A percentile compares a stretch with the other conserved stretches of the same genome.
phyloP scores from a whole-genome alignment of 2,329 filamentous ascomycete species.

The Exophiala dermatitidis region DNA sequence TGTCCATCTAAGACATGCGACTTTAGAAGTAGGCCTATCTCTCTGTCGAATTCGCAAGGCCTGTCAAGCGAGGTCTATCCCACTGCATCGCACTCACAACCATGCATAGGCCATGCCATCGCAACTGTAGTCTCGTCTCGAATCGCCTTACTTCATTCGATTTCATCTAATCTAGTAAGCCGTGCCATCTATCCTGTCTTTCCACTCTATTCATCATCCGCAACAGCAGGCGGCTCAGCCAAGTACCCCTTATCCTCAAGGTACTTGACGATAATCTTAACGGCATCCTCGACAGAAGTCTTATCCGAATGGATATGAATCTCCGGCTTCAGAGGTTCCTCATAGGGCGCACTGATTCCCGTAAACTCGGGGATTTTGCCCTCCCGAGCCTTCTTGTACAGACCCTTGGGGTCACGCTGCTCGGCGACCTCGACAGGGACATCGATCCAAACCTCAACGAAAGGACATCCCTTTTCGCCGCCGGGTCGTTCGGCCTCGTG shows the following conservation, averaged over 20 bases:
- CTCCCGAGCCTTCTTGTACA: conserved; percentile 93
- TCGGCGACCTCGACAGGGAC: conserved; percentile 87
- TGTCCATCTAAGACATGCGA: no score
- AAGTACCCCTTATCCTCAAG: conserved; percentile 62
- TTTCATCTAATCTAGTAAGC: no score
- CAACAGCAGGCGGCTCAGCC: conserved; percentile 25
- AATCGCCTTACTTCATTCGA: no score
- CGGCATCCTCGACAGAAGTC: conserved; percentile 79
- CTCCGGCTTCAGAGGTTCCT: conserved; percentile 78
- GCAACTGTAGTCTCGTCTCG: no score
- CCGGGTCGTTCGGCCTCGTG: conserved; percentile 57
- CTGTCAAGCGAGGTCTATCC: no score
- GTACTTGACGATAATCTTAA: conserved; percentile 75
- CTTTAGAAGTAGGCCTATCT: no score
- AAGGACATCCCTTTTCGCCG: conserved; percentile 63
- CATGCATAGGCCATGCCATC: no score
- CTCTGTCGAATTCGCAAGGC: no score
- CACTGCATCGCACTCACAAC: no score
- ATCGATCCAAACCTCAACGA: conserved; percentile 91
- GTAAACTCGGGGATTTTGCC: conserved; percentile 98
- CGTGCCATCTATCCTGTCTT: no score
- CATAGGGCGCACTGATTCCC: conserved; percentile 89
- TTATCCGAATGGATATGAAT: conserved; percentile 78
- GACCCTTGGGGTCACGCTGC: conserved; percentile 89
- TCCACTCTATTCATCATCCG: conserved; percentile 14